Conservation (phyloP, 2,329 filamentous ascomycete species). For the Alternaria conjuncta region DNA sequence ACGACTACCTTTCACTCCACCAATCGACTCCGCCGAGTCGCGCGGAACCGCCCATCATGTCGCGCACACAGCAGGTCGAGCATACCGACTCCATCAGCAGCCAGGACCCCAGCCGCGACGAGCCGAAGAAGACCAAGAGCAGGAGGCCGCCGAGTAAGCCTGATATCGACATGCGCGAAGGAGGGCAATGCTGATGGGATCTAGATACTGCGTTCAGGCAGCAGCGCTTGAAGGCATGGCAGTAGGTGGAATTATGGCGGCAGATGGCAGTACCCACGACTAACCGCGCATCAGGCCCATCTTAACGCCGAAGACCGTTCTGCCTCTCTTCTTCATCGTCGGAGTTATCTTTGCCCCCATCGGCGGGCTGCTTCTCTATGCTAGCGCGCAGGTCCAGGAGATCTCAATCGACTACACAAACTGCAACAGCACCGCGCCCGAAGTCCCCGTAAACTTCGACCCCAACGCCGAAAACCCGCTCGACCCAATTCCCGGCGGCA, state of each 20-base stretch:
- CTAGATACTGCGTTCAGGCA: slow-evolving; percentile 95
- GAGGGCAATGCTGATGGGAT: slow-evolving; percentile 25
- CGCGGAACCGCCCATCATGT: slow-evolving; percentile 49
- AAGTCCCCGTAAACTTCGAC: slow-evolving; percentile 24
- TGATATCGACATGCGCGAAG: slow-evolving; percentile 9
- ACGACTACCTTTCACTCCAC: slow-evolving; percentile 23
- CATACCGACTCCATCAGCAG: slow-evolving; percentile 52
- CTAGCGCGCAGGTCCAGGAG: slow-evolving; percentile 89
- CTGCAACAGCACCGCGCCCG: slow-evolving; percentile 68
- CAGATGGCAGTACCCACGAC: slow-evolving; percentile 17
- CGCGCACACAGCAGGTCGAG: slow-evolving; percentile 54
- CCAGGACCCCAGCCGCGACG: slow-evolving; percentile 50
- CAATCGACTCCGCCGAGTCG: slow-evolving; percentile 34
- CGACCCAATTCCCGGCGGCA: slow-evolving; percentile 60
- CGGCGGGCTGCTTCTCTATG: slow-evolving; percentile 83
- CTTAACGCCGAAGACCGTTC: slow-evolving; percentile 89
- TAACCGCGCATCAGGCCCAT: slow-evolving; percentile 73
- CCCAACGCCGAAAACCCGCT: slow-evolving; percentile 42
- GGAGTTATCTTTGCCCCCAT: slow-evolving; percentile 94
- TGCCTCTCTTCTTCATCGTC: slow-evolving; percentile 88
- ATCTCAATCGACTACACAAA: slow-evolving; percentile 88
- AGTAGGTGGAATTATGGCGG: slow-evolving; percentile 66
- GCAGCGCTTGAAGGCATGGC: slow-evolving; percentile 97
- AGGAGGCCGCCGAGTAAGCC: slow-evolving; percentile 84
- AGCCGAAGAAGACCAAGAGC: slow-evolving; percentile 76